Conservation (phyloP, 2,329 filamentous ascomycete genomes). For the Fusarium proliferatum region DNA sequence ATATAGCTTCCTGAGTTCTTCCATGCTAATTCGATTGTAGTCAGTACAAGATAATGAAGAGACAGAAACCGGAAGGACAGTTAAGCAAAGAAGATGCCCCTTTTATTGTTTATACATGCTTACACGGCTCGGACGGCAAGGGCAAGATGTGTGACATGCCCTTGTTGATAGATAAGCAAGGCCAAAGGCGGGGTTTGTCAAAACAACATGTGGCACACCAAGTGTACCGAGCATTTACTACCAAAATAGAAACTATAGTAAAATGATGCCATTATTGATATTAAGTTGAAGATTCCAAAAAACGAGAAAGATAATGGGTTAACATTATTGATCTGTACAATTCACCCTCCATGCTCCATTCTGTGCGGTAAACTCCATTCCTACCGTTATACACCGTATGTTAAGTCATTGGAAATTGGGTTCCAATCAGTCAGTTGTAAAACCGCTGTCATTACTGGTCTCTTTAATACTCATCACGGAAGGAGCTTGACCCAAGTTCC, state of each 20-base stretch:
- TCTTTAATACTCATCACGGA: neutral
- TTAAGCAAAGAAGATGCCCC: neutral
- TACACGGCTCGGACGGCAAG: neutral
- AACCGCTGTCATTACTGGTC: too few species aligned
- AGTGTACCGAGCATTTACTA: neutral
- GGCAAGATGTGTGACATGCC: neutral
- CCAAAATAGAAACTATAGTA: neutral
- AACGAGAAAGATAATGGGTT: accelerated
- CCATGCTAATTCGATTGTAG: neutral
- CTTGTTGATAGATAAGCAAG: neutral
- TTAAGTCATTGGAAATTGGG: too few species aligned
- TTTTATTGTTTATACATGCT: neutral
- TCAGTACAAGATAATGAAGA: neutral
- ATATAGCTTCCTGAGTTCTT: neutral
- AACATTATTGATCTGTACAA: neutral
- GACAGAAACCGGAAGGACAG: accelerated
- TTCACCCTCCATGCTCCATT: neutral
- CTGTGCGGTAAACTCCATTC: accelerated
- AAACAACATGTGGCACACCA: too few species aligned
- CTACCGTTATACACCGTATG: too few species aligned
- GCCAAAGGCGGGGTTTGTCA: neutral
- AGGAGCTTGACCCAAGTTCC: neutral
- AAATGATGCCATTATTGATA: neutral
- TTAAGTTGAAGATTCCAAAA: neutral
- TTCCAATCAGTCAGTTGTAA: too few species aligned